Evolutionary conservation across 2,329 filamentous ascomycete species (phyloP), one percentile per base, ranked within the genome.

Genomic region (Chaetomium sp.): DNA sequence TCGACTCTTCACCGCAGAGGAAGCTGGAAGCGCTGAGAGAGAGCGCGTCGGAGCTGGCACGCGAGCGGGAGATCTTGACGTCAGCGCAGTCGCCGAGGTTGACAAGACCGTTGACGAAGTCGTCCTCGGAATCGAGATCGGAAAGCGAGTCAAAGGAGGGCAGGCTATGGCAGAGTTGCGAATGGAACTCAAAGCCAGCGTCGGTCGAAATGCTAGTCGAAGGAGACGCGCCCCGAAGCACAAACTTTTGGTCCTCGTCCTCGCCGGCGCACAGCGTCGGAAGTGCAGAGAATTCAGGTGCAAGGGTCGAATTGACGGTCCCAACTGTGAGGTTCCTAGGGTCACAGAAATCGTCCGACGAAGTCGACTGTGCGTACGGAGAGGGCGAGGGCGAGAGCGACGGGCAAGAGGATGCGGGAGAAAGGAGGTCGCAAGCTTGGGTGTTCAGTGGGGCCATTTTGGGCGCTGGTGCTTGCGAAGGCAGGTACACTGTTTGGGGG

Each of bases 71-170:
- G 67, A 81, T 74, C 70, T 86, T 84, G 49, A 79, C 74, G 41
- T 77, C 70, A 45, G 59, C 54, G 59, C 81, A 77, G 33, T 70
- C 71, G 55, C 71, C 70, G 62, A 91, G 86, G 67, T 89, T 84
- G 61, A 90, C 85, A 7, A 95, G 80, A 54, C 81, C 80, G 69
- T 83, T 86, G 65, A 84, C 80, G 66, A 95, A 90, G 69, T 94
- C 89, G 79, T 95, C 89, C 66, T 96, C 91, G 0, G 88, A 91
- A 70, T 96, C 91, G 55, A 96, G 80, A 66, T 95, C 91, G 32
- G 91, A 94, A 63, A 95, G 83, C 62, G 90, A 88, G 70, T 95
- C 89, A 64, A 95, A 95, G 7, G 79, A 94, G 77, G 88, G 86
- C 35, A 94, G 79, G 32, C 81, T 81, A 74, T 80, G 75, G 62